Evolutionary conservation across 2,329 filamentous ascomycete genomes (phyloP), one percentile per base, ranked within the genome.

Genomic region (Simplicillium sp.): DNA sequence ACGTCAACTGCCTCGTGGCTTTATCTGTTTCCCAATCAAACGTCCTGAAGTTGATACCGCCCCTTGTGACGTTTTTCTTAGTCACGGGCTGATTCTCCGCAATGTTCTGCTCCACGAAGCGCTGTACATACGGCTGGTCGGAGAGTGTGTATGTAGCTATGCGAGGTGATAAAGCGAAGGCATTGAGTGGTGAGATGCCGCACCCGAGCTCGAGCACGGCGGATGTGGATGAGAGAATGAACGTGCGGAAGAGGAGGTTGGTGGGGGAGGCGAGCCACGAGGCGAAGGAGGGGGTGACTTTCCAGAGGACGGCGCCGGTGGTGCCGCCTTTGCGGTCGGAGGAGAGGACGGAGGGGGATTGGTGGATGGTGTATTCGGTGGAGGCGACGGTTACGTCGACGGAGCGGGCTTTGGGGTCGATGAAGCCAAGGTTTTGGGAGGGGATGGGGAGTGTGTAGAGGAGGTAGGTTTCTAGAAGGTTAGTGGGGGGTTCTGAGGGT

Each of bases 61-160:
- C 20, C 20, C 6, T 25, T 9, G 20, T 6, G 6, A 25, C 20
- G 5, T 25, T 25, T 9, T 25, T 25, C 29, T 71, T 70, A 2
- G 50, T 41, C 12, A 29, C 29, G 17, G 37, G 14, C 12, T 36
- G n/a, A 49, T 89, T 90, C 34, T 77, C 74, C 1, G 70, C 62
- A 3, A 97, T 63, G 57, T 97, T 98, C 49, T 79, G 75, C 45
- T 77, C 75, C n/a, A 95, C 66, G 1, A 90, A 64, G 45, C 79
- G 82, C 44, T 84, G 71, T 2, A 94, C 84, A 59, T 97, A 97
- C 35, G 77, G 64, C 60, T 96, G 90, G 58, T 98, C 92, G 0
- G 89, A 95, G 36, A 92, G 78, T 35, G 88, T 70, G 57, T 92
- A 94, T 44, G 68, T 67, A 16, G 57, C 49, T 14, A 94, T 70